Evolutionary conservation across 345 rosid genomes (phyloP).

Genomic region (Ceriops zippeliana): DNA sequence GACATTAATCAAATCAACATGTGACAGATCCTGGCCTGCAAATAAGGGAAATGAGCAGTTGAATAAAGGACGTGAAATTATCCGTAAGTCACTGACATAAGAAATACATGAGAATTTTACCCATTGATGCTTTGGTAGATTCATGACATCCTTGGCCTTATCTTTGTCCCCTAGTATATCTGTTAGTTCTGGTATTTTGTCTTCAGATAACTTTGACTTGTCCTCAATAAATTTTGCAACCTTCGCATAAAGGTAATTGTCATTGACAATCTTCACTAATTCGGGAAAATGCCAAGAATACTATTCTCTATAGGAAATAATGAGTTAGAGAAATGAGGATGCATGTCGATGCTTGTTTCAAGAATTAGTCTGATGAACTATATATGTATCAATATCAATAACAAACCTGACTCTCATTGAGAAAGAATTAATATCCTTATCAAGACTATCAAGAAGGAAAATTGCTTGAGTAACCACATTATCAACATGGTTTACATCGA

Average conservation of each 20-base stretch:
- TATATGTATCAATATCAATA: neutral
- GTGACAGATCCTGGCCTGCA: conserved; percentile 83
- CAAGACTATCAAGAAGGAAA: conserved; percentile 80
- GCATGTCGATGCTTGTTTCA: neutral
- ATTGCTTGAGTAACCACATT: conserved; percentile 97
- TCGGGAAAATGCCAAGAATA: conserved; percentile 99
- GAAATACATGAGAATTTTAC: conserved; percentile 33
- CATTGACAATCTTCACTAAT: conserved; percentile 84
- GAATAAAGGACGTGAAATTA: neutral
- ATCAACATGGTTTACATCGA: conserved; percentile 85
- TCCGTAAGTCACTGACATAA: neutral
- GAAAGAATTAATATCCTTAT: conserved; percentile 82
- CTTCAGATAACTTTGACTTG: conserved; percentile 65
- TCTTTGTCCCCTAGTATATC: conserved; percentile 86
- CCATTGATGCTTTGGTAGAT: conserved; percentile 97
- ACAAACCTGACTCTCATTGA: conserved; percentile 87
- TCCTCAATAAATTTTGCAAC: conserved; percentile 70
- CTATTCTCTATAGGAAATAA: conserved; percentile 68
- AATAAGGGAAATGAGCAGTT: conserved; percentile 6
- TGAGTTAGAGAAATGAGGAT: neutral
- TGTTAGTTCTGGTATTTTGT: conserved; percentile 50
- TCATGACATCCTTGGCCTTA: conserved; percentile 85
- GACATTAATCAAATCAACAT: conserved; percentile 78
- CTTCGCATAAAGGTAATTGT: conserved; percentile 78
- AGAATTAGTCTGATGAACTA: neutral